Base-by-base conservation (phyloP, 345 rosid species). In the Aquilaria sinensis region DNA sequence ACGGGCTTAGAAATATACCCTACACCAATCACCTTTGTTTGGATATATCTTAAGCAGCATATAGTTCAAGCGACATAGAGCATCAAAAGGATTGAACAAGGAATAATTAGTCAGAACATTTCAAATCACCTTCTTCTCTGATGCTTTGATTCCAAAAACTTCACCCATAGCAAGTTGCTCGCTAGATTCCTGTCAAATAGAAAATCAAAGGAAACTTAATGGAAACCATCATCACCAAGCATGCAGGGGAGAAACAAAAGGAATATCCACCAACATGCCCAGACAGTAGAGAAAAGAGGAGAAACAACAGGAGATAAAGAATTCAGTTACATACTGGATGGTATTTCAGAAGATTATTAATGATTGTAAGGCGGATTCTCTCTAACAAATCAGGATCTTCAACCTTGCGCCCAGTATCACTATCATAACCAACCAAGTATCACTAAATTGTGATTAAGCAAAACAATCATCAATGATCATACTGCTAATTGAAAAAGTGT, bases 351-450 rank as follows among this genome's bases (percentile, higher is more conserved):
- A 94, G 97, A 76, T 94, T 94, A 78, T 80, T 94, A 64, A 94
- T 90, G 75, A 94, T 78, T 46, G 99, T 88, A 61, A 90, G 87
- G 31, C 96, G 96, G 60, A 94, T 88, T 75, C 85, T 79, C 86
- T 94, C 99, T 65, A 94, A 68, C 75, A 80, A 52, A 70, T 94
- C 97, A 62, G 96, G 92, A 78, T 94, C 95, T 70, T 94, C 99
- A 80, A 94, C 96, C 78, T 94, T 94, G 63, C 99, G 90, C 53
- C 99, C 99, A 63, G 81, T 75, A 58, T 82, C 92, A 74, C 97
- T 84, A 67, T 43, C 70, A 76, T 67, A 31, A 63, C 47, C 66
- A 80, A 72, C 66, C 47, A 53, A 47, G 68, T 56, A 59, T 32
- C 32, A 57, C 1, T 58, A 51, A 56, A 47, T 55, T 50, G 48